A percentile compares a stretch with the other conserved stretches of the same genome.
These are phyloP conservation scores for Nicotiana knightiana DNA, from an alignment of 257 asterid genomes.

Conservation along the genomic window DNA sequence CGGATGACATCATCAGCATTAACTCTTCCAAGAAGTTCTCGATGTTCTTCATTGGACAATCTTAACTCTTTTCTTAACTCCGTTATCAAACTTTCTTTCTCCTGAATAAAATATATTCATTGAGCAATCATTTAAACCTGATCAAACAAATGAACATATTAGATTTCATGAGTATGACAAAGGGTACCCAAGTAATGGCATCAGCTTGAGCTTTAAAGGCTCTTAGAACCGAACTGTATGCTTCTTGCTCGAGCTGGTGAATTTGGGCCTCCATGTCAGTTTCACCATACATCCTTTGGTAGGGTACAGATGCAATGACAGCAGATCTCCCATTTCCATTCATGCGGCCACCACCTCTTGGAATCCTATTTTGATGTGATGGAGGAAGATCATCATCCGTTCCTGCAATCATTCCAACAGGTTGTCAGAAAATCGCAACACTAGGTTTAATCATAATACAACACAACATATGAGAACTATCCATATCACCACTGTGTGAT, in stretches of 20 bases:
- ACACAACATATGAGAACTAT: not conserved
- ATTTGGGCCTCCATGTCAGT: conserved; percentile 78
- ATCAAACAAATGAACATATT: conserved; percentile 23
- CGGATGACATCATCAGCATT: conserved; percentile 67
- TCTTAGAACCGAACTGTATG: conserved; percentile 73
- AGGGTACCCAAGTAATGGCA: conserved; percentile 82
- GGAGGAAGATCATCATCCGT: conserved; percentile 67
- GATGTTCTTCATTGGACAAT: conserved; percentile 78
- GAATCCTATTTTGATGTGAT: conserved; percentile 56
- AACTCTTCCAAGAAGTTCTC: conserved; percentile 67
- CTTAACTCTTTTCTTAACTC: conserved; percentile 72
- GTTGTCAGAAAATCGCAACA: not conserved
- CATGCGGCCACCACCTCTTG: conserved; percentile 44
- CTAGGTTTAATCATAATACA: not conserved
- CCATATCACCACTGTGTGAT: not conserved
- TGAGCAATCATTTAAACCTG: conserved; percentile 34
- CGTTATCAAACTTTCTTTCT: conserved; percentile 70
- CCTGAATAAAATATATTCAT: conserved; percentile 43
- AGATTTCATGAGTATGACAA: conserved; percentile 12
- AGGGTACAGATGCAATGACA: conserved; percentile 48
- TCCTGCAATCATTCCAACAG: conserved; percentile 31
- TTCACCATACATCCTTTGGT: conserved; percentile 56
- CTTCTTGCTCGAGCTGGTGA: conserved; percentile 94
- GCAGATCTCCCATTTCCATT: conserved; percentile 62
- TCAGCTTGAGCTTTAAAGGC: conserved; percentile 92